Base-by-base conservation (phyloP, 176 grass and related monocot genomes). In the Rhynchospora breviuscula region DNA sequence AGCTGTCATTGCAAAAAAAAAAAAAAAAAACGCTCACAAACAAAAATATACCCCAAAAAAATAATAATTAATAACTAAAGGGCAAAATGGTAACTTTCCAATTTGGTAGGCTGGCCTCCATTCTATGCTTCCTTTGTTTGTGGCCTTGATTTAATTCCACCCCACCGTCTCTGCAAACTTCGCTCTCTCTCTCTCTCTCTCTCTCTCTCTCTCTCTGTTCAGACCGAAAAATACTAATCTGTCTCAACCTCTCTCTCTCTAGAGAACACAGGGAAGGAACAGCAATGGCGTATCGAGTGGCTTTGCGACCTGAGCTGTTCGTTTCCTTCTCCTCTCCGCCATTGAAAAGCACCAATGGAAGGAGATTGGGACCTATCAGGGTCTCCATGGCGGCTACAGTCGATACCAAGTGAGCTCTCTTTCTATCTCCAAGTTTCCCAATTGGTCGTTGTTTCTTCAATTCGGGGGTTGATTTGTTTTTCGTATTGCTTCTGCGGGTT, bases 331-430 rank as follows among this genome's bases (percentile, higher is more conserved):
- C 83, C 53, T 58, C 79, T 45, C 76, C 83, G 2, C 80, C 80
- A 18, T 29, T 67, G 46, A 67, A 67, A 17, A 57, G 43, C 56
- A 51, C 2, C 48, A 83, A 69, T 40, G 63, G 79, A 62, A 67
- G 88, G 48, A 63, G 63, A 43, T 53, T 59, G 47, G 59, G 68
- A 19, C 80, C 69, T 23, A 58, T 64, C 22, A 85, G 67, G 35
- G 58, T 86, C 58, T 77, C 84, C 57, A 89, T 86, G 88, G 84
- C 88, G 15, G 79, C 88, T 29, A 60, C 84, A 45, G 65, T 83
- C 15, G 78, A 71, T n/a, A 60, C 76, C 75, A 88, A 89, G 79
- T 86, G 67, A 89, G 84, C 13, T 69, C 14, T 31, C 82, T 77
- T 62, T 31, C 13, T 48, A 12, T 51, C 52, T 17, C 25, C 4